phyloP scores from a whole-genome alignment of 177 flowering plant species.

The Vitis hybrid region DNA sequence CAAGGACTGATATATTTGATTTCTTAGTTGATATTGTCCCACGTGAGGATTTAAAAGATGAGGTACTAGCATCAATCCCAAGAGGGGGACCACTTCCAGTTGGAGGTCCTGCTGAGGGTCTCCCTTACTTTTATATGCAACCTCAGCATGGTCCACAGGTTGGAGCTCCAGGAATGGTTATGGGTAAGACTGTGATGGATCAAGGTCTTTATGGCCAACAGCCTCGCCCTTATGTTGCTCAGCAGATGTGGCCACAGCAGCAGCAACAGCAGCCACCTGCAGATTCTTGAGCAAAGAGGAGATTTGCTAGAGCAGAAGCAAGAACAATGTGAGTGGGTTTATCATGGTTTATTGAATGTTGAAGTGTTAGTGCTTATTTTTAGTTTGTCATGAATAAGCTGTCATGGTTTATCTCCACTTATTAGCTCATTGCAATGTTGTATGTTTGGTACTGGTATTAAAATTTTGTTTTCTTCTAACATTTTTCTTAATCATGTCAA shows the following conservation, averaged over 20 bases:
- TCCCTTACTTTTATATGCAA: conserved; percentile 62
- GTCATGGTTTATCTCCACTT: too few relatives aligned
- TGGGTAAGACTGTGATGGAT: conserved; percentile 50
- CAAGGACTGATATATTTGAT: conserved; percentile 78
- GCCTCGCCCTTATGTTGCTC: conserved; percentile 41
- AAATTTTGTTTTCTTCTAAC: too few relatives aligned
- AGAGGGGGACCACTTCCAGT: conserved; percentile 48
- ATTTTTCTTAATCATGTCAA: too few relatives aligned
- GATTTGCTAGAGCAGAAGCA: not conserved
- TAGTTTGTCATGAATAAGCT: too few relatives aligned
- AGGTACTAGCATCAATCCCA: conserved; percentile 56
- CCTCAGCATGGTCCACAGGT: conserved; percentile 45
- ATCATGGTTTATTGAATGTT: not conserved
- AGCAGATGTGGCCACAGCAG: conserved; percentile 60
- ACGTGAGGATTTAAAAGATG: conserved; percentile 73
- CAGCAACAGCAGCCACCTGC: conserved; percentile 31
- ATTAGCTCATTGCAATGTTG: too few relatives aligned
- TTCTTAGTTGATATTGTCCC: conserved; percentile 82
- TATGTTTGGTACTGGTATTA: too few relatives aligned
- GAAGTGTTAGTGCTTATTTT: too few relatives aligned
- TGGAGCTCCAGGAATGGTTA: conserved; percentile 51
- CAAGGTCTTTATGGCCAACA: conserved; percentile 48
- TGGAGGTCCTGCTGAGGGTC: conserved; percentile 47
- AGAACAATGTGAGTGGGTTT: conserved; percentile 1
- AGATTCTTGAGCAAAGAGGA: conserved; percentile 30